phyloP scores from a whole-genome alignment of 345 rosid species.

The Sapria himalayana region DNA sequence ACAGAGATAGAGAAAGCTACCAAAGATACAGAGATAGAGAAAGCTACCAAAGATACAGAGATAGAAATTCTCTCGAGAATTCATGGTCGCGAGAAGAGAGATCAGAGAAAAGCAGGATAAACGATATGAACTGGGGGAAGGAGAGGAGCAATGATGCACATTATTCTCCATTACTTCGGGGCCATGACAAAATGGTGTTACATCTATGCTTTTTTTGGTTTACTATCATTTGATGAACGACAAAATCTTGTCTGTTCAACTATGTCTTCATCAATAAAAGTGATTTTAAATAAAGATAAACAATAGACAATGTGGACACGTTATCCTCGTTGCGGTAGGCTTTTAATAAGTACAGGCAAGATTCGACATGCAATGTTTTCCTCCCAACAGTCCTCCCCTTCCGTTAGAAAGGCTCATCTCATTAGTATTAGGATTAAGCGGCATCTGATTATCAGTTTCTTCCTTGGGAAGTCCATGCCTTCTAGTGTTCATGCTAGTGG shows the following conservation, averaged over 20 bases:
- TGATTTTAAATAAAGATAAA: background rate
- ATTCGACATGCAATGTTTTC: too few species aligned
- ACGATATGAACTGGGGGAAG: constrained; percentile 11
- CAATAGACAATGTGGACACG: too few species aligned
- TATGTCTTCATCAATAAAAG: background rate
- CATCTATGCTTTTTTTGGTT: background rate
- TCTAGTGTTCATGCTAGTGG: too few species aligned
- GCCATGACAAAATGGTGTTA: constrained; percentile 56
- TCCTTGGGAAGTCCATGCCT: too few species aligned
- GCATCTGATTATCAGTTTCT: too few species aligned
- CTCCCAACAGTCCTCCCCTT: too few species aligned
- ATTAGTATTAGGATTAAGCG: too few species aligned
- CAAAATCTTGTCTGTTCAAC: too few species aligned
- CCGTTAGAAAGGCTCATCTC: too few species aligned
- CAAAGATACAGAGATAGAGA: constrained; percentile 15
- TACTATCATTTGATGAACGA: too few species aligned
- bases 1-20: constrained; percentile 21
- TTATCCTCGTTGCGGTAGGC: too few species aligned
- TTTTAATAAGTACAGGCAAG: too few species aligned
- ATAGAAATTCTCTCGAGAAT: constrained; percentile 11
- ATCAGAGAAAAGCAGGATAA: constrained; percentile 9
- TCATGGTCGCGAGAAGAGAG: constrained; percentile 14
- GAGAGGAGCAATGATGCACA: constrained; percentile 16
- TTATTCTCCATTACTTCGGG: constrained; percentile 39
- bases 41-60: constrained; percentile 12